Evolutionary conservation across 176 grass and related monocot species (phyloP), one percentile per base, ranked within the genome.

Genomic region (Oryza meyeriana): DNA sequence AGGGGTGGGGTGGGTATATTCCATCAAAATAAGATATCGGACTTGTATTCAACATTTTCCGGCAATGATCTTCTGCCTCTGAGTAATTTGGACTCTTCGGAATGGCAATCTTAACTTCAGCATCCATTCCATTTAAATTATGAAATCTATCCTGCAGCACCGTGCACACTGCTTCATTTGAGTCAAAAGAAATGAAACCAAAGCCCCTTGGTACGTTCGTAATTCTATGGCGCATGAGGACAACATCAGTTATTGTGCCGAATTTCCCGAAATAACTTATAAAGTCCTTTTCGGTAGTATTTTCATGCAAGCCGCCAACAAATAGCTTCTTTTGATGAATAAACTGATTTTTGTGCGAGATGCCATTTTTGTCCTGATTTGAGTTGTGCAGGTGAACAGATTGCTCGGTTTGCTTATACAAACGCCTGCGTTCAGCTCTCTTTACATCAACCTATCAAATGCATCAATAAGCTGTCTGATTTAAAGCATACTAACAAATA

Each of bases 111-210:
- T 94, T 94, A 0, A 79, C 71, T 75, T 94, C 87, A 11, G 89
- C 81, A 2, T 34, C 59, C 14, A 34, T 87, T 12, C 87, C 94
- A 50, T 92, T 88, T 38, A 97, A 70, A 22, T n/a, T 42, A 68
- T 94, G 87, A 28, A 86, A 89, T 12, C 42, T 68, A 2, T 58
- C 80, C 55, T 92, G n/a, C 55, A 94, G 48, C 25, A 92, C 85
- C 57, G 88, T 86, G 7, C 12, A 6, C 8, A 75, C 64, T 24
- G 85, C 81, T 50, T 92, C 87, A 0, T 88, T 36, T 0, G 75
- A 88, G 71, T 86, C 71, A 64, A 97, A 94, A 10, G 79, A 90
- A 13, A 97, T 71, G 40, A 97, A 97, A 1, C 94, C 94, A 88
- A 94, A 97, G 0, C 91, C 91, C 2, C 75, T 70, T 1, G 91